These are phyloP conservation scores for thale cress (Arabidopsis thaliana) DNA, from an alignment of 345 rosid genomes.

Conservation along the genomic window DNA sequence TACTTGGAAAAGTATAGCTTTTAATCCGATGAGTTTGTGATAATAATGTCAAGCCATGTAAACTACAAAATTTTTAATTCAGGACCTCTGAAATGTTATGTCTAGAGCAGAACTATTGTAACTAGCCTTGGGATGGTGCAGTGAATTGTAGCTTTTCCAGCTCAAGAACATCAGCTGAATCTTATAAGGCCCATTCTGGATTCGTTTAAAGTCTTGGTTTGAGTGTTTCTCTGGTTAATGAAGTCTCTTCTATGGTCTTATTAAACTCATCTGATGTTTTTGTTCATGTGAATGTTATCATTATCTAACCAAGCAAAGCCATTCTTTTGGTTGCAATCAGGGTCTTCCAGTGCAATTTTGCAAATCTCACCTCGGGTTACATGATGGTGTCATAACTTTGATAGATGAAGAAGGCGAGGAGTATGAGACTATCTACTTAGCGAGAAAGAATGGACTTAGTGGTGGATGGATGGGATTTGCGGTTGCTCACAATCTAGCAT, in stretches of 20 bases:
- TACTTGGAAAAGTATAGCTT: background rate
- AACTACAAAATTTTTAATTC: too few species aligned
- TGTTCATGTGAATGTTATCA: background rate
- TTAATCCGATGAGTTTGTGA: background rate
- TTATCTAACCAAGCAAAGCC: background rate
- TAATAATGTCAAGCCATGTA: background rate
- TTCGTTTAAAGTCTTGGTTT: background rate
- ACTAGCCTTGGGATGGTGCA: background rate
- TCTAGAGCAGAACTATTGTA: background rate
- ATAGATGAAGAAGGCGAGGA: slow-evolving; percentile 65
- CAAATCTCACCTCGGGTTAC: slow-evolving; percentile 56
- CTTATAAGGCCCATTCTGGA: background rate
- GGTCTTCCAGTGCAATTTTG: slow-evolving; percentile 86
- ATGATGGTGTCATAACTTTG: slow-evolving; percentile 57
- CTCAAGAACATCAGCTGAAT: background rate
- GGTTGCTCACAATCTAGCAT: slow-evolving; percentile 64
- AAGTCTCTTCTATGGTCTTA: background rate
- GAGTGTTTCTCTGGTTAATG: background rate
- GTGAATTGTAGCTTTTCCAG: background rate
- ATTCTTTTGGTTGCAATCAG: slow-evolving; percentile 43
- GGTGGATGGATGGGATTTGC: slow-evolving; percentile 94
- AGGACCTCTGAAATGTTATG: background rate
- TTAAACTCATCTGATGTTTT: background rate
- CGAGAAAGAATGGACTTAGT: slow-evolving; percentile 78
- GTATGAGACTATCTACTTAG: slow-evolving; percentile 61